Evolutionary conservation across 2,329 filamentous ascomycete species (phyloP), one percentile per base, ranked within the genome.

Genomic region (Colletotrichum sp.): DNA sequence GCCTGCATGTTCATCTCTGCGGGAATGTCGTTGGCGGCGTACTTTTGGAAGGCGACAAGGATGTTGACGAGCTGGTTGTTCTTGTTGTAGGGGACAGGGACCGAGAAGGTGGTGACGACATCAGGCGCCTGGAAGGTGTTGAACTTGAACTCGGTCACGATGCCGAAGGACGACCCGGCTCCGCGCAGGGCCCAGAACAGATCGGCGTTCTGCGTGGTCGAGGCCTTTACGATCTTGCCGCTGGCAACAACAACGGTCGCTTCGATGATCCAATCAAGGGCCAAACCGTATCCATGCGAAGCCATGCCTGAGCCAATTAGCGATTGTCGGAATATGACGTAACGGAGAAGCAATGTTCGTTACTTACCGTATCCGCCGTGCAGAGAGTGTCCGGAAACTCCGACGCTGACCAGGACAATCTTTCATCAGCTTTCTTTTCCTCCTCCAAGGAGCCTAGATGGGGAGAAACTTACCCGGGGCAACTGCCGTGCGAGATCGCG

Each of bases 401-500:
- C 86, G 43, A 87, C 86, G 5, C 83, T 84, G 43, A 27, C 27
- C 43, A 8, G 10, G 48, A 25, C 27, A 62, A 15, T 34, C n/a
- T 4, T 12, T 12, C 27, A 25, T 43, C 22, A 62, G 22, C 8
- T 27, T 67, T 13, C 43, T 34, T 56, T 48, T 6, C 27, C 32
- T 70, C 12, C 13, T 28, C 6, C 2, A 22, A 61, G 4, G 16
- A 12, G 16, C 12, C 12, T 39, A 7, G 4, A 7, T 9, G 3
- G 15, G 25, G 6, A 39, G 27, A 15, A 64, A 75, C 85, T 82
- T 78, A 88, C 88, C 85, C 87, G 5, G 89, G 88, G 76, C 89
- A 90, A 2, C 88, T 89, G n/a, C 89, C 89, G 65, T 90, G 88
- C 30, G 86, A 83, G 6, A 91, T 81, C 3, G 86, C 88, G 16